Evolutionary conservation across 2,329 filamentous ascomycete species (phyloP).

Genomic region (Xylaria sp.): DNA sequence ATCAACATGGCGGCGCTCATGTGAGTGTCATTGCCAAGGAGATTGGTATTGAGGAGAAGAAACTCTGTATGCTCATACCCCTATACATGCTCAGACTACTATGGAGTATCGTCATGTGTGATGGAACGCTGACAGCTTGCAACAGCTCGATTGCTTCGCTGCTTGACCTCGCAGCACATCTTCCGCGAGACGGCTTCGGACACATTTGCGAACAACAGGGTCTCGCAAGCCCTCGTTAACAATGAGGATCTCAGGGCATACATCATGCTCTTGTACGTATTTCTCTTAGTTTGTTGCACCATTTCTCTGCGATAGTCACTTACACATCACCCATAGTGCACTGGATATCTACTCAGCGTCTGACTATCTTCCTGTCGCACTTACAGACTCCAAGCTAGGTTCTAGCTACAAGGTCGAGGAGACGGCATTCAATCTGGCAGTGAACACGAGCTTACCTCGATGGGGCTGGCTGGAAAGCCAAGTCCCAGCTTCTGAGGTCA

Average conservation of each 20-base stretch:
- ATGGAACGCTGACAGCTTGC: neutral
- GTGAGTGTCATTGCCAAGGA: constrained; percentile 24
- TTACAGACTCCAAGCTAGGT: constrained; percentile 28
- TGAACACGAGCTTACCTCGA: constrained; percentile 27
- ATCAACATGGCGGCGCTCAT: constrained; percentile 24
- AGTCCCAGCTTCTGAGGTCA: constrained; percentile 2
- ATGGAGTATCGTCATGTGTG: neutral
- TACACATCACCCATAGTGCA: constrained; percentile 19
- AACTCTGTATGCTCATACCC: constrained; percentile 27
- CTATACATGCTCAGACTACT: neutral
- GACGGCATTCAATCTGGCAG: constrained; percentile 32
- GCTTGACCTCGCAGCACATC: constrained; percentile 34
- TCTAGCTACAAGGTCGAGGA: constrained; percentile 30
- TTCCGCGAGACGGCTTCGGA: constrained; percentile 31
- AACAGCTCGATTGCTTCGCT: constrained; percentile 33
- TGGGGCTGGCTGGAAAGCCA: constrained; percentile 36
- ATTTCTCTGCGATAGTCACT: neutral
- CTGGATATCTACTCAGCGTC: constrained; percentile 32
- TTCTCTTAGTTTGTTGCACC: neutral
- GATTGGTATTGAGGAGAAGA: constrained; percentile 29
- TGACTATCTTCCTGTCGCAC: constrained; percentile 30
- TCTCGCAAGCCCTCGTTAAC: constrained; percentile 32
- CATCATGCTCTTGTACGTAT: constrained; percentile 32
- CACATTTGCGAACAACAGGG: constrained; percentile 34
- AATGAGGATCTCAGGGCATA: constrained; percentile 36